Evolutionary conservation across 768 basidiomycete genomes (phyloP).

Genomic region (Auricularia sp.): DNA sequence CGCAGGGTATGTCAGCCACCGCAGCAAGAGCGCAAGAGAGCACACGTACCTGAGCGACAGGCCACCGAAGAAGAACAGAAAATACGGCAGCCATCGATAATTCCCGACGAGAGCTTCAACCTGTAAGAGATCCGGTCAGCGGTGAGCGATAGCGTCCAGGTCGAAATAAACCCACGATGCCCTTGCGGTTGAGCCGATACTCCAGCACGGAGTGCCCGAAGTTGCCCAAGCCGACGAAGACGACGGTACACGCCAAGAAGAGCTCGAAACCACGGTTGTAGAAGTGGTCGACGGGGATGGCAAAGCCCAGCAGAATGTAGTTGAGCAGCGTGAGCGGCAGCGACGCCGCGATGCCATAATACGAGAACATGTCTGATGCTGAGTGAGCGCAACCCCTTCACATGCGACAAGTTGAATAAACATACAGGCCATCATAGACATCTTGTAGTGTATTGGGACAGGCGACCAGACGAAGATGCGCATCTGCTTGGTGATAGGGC

Average conservation of each 20-base stretch:
- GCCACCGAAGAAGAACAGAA: constrained; percentile 65
- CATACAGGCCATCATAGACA: constrained; percentile 46
- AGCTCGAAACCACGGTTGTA: constrained; percentile 68
- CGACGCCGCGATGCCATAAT: constrained; percentile 56
- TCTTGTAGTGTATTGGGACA: constrained; percentile 76
- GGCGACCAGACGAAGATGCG: constrained; percentile 66
- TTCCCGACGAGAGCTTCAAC: neutral
- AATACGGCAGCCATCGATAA: neutral
- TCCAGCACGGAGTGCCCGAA: constrained; percentile 58
- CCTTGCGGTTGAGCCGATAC: constrained; percentile 53
- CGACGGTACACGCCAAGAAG: constrained; percentile 61
- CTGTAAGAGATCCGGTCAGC: neutral
- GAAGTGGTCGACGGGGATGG: constrained; percentile 55
- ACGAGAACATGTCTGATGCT: constrained; percentile 32
- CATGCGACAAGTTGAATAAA: neutral
- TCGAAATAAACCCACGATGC: constrained; percentile 7
- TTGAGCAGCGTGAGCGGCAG: constrained; percentile 56
- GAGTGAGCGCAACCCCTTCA: neutral
- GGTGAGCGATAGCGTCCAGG: neutral
- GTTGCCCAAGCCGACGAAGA: constrained; percentile 35
- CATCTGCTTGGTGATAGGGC: constrained; percentile 77
- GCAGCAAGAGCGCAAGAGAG: too few relatives aligned
- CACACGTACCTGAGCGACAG: constrained; percentile 18
- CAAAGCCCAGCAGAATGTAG: constrained; percentile 58
- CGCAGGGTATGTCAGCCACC: too few relatives aligned